These are phyloP conservation scores for Oenanthe javanica DNA, from an alignment of 140 eudicot genomes.

Conservation along the genomic window DNA sequence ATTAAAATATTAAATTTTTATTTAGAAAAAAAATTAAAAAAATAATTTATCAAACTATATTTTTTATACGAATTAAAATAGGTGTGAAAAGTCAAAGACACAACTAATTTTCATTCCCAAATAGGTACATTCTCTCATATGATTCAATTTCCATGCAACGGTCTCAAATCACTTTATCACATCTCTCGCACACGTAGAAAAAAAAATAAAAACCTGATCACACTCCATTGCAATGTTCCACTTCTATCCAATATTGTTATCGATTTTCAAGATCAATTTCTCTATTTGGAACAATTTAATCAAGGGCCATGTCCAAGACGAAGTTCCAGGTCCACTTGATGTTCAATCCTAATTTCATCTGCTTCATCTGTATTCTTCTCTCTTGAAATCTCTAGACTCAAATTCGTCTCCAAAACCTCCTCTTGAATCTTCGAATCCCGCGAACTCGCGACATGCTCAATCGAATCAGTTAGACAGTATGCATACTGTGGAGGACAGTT, in stretches of 20 bases:
- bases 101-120: too few relatives aligned
- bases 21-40: too few relatives aligned
- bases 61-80: too few relatives aligned
- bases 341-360: not conserved
- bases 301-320: slow-evolving; percentile 15
- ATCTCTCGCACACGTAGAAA: not conserved
- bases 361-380: not conserved
- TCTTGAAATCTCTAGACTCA: slow-evolving; percentile 4
- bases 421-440: not conserved
- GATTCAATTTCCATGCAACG: not conserved
- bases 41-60: too few relatives aligned
- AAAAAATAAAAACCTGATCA: not conserved
- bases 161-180: not conserved
- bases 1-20: too few relatives aligned
- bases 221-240: not conserved
- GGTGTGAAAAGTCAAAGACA: too few relatives aligned
- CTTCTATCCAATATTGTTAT: not conserved
- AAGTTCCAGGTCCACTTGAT: slow-evolving; percentile 22
- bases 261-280: too few relatives aligned
- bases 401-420: slow-evolving; percentile 8
- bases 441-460: not conserved
- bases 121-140: too few relatives aligned
- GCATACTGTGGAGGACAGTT: not conserved
- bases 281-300: not conserved
- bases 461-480: not conserved